Conservation (phyloP, 2,329 filamentous ascomycete genomes). For the Arthroderma sp. region DNA sequence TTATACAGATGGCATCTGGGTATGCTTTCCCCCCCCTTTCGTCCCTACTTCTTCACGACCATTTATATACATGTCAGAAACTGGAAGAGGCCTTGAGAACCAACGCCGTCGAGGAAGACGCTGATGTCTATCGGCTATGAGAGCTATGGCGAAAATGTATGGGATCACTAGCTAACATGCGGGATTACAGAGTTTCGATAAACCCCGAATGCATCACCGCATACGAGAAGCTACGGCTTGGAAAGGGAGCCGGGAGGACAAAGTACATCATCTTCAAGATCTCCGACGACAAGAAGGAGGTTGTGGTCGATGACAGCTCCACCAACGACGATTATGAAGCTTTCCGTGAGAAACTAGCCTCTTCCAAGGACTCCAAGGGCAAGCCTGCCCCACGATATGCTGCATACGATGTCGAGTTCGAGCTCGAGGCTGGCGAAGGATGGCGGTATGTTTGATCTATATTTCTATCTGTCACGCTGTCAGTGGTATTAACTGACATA, state of each 20-base stretch:
- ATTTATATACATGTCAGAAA: neutral
- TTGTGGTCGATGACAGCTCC: slow-evolving; percentile 38
- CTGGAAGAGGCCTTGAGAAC: neutral
- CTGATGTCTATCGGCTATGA: neutral
- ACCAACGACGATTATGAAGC: slow-evolving; percentile 36
- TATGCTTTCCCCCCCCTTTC: slow-evolving; percentile 8
- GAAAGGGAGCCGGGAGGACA: slow-evolving; percentile 25
- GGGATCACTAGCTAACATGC: neutral
- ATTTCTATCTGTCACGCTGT: neutral
- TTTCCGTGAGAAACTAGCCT: slow-evolving; percentile 36
- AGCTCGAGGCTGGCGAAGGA: slow-evolving; percentile 37
- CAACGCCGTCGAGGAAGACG: too few species aligned
- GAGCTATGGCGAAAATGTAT: neutral
- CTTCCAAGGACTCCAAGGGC: slow-evolving; percentile 33
- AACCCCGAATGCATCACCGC: slow-evolving; percentile 36
- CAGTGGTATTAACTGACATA: slow-evolving; percentile 3
- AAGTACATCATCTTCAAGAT: slow-evolving; percentile 45
- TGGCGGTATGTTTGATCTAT: slow-evolving; percentile 29
- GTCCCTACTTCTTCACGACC: neutral
- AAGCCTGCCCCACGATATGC: slow-evolving; percentile 38
- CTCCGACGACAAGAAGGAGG: slow-evolving; percentile 39
- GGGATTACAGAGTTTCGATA: slow-evolving; percentile 32
- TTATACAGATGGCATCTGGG: slow-evolving; percentile 13
- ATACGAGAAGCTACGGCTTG: slow-evolving; percentile 39
- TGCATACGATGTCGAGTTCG: slow-evolving; percentile 41